Conservation (phyloP, 1,284 basidiomycete species). For the Butyriboletus appendiculatus region DNA sequence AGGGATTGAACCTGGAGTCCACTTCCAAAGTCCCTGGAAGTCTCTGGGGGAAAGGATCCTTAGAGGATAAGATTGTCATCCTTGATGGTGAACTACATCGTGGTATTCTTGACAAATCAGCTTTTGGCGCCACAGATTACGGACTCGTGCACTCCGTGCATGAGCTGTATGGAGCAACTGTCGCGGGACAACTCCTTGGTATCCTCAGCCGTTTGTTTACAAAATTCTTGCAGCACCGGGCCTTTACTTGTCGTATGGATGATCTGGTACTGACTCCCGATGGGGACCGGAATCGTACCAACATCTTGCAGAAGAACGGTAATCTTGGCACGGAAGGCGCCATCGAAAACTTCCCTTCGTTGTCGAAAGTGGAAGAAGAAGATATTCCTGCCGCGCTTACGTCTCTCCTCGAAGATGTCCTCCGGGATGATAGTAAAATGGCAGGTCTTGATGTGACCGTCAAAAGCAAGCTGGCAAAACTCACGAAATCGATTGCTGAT, state of each 20-base stretch:
- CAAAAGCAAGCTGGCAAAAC: slow-evolving; percentile 81
- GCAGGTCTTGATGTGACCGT: slow-evolving; percentile 93
- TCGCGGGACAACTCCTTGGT: slow-evolving; percentile 90
- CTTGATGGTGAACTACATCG: slow-evolving; percentile 92
- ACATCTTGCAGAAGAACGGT: slow-evolving; percentile 69
- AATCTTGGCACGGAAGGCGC: slow-evolving; percentile 86
- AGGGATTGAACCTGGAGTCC: slow-evolving; percentile 85
- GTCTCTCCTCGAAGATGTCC: slow-evolving; percentile 84
- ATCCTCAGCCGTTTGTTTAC: slow-evolving; percentile 95
- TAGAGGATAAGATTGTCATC: slow-evolving; percentile 89
- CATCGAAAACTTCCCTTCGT: slow-evolving; percentile 85
- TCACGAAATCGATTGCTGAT: slow-evolving; percentile 90
- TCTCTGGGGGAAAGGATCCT: slow-evolving; percentile 80
- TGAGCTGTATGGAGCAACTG: slow-evolving; percentile 93
- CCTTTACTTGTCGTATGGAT: slow-evolving; percentile 99
- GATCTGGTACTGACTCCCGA: slow-evolving; percentile 88
- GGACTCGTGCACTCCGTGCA: slow-evolving; percentile 99
- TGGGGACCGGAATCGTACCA: slow-evolving; percentile 74
- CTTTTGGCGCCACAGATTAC: slow-evolving; percentile 95
- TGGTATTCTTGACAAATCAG: slow-evolving; percentile 96
- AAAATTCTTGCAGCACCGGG: slow-evolving; percentile 95
- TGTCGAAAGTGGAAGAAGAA: slow-evolving; percentile 48
- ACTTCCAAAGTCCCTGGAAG: slow-evolving; percentile 86
- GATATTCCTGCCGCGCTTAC: slow-evolving; percentile 57
- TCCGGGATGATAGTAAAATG: slow-evolving; percentile 98